phyloP scores from a whole-genome alignment of 192 early-diverging fungal species.

The Umbelopsis vinacea region DNA sequence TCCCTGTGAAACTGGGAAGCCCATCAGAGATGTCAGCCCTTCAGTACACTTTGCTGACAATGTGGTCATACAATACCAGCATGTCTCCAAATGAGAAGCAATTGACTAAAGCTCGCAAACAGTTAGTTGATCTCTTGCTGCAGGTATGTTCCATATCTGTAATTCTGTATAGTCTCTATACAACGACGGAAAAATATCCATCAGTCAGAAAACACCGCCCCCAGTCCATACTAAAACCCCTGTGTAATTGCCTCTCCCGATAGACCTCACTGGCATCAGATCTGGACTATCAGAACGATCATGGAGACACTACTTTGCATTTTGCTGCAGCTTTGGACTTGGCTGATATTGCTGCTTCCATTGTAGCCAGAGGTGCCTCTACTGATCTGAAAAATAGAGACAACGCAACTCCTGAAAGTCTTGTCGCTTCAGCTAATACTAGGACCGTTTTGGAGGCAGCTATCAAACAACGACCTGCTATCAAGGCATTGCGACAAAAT shows the following conservation, averaged over 20 bases:
- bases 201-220: neutral
- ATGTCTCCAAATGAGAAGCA: constrained; percentile 3
- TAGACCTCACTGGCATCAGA: constrained; percentile 1
- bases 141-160: constrained; percentile 1
- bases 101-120: constrained; percentile 1
- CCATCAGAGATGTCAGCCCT: constrained; percentile 14
- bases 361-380: neutral
- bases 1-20: constrained; percentile 16
- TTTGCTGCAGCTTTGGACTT: constrained; percentile 4
- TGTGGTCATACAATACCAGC: constrained; percentile 13
- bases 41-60: constrained; percentile 5
- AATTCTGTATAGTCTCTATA: neutral
- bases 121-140: constrained; percentile 5
- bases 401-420: constrained; percentile 1
- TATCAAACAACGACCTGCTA: constrained; percentile 10
- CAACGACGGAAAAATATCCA: neutral
- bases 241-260: neutral
- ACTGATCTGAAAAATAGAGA: constrained; percentile 9
- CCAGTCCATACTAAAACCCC: constrained; percentile 16
- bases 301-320: constrained; percentile 10
- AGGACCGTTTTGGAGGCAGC: neutral
- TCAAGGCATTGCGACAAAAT: constrained; percentile 19
- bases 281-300: constrained; percentile 18
- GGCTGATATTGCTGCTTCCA: neutral
- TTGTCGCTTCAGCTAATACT: constrained; percentile 3